phyloP scores from a whole-genome alignment of 208 protist genomes.

The Trypanosoma rangeli region DNA sequence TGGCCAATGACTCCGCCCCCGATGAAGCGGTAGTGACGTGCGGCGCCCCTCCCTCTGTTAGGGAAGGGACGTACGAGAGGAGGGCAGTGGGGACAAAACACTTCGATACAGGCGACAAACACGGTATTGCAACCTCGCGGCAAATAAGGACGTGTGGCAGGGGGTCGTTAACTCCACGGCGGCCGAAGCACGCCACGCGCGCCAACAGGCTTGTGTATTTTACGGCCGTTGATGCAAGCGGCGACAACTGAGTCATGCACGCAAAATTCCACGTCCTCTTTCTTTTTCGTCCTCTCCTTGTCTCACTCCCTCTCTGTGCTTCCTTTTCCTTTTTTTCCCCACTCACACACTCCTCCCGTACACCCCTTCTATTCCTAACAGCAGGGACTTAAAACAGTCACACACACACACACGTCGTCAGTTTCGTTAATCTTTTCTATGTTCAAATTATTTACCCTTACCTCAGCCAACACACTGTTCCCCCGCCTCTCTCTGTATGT shows the following conservation, averaged over 20 bases:
- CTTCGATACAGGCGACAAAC: background rate
- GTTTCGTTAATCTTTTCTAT: background rate
- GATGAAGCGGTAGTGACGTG: background rate
- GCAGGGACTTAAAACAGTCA: background rate
- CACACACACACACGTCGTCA: background rate
- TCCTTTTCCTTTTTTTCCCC: conserved; percentile 6
- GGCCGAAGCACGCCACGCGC: background rate
- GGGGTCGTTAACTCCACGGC: background rate
- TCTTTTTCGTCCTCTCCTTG: conserved; percentile 8
- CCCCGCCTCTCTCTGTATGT: background rate
- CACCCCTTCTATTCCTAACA: conserved; percentile 8
- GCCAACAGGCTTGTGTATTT: background rate
- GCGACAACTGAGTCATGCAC: conserved; percentile 1
- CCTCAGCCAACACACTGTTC: background rate
- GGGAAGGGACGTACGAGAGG: conserved; percentile 15
- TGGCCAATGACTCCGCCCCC: background rate
- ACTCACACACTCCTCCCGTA: conserved; percentile 3
- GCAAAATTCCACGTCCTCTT: background rate
- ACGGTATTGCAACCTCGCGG: background rate
- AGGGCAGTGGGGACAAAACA: background rate
- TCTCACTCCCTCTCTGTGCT: conserved; percentile 5
- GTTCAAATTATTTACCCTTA: background rate
- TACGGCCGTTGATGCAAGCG: background rate
- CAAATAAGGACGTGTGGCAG: background rate
- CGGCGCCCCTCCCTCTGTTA: background rate